phyloP scores from a whole-genome alignment of 2,329 filamentous ascomycete species.

The Rhinocladiella mackenziei region DNA sequence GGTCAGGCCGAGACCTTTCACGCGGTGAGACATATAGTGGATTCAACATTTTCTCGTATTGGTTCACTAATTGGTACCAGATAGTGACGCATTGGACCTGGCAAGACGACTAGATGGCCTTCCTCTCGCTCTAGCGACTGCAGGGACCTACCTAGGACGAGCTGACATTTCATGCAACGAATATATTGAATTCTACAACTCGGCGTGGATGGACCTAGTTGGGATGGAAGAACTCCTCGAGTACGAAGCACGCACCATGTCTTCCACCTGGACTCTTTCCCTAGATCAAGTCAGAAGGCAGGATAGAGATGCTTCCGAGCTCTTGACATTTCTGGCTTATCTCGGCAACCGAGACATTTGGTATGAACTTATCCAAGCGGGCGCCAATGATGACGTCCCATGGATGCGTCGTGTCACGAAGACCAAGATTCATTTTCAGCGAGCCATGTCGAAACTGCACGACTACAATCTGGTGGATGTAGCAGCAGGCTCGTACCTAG shows the following conservation, averaged over 20 bases:
- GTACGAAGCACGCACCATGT: conserved; percentile 6
- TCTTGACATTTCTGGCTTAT: conserved; percentile 43
- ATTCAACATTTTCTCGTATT: too few species aligned
- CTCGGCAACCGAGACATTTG: conserved; percentile 45
- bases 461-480: conserved; percentile 6
- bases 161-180: conserved; percentile 31
- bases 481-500: not conserved
- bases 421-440: conserved; percentile 4
- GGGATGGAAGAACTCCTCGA: not conserved
- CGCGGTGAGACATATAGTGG: not conserved
- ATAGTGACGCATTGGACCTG: conserved; percentile 26
- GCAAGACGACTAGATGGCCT: conserved; percentile 41
- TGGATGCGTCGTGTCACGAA: conserved; percentile 1
- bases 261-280: conserved; percentile 10
- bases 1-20: conserved; percentile 19
- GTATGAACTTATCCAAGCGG: conserved; percentile 39
- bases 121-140: conserved; percentile 47
- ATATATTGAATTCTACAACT: conserved; percentile 9
- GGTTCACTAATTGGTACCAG: too few species aligned
- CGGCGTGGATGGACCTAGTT: not conserved
- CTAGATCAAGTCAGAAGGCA: conserved; percentile 2
- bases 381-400: not conserved
- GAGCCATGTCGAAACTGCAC: conserved; percentile 1
- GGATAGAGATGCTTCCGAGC: conserved; percentile 30
- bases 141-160: conserved; percentile 44